Conservation (phyloP, 805 yeast species). For the Lipomyces yamadae region DNA sequence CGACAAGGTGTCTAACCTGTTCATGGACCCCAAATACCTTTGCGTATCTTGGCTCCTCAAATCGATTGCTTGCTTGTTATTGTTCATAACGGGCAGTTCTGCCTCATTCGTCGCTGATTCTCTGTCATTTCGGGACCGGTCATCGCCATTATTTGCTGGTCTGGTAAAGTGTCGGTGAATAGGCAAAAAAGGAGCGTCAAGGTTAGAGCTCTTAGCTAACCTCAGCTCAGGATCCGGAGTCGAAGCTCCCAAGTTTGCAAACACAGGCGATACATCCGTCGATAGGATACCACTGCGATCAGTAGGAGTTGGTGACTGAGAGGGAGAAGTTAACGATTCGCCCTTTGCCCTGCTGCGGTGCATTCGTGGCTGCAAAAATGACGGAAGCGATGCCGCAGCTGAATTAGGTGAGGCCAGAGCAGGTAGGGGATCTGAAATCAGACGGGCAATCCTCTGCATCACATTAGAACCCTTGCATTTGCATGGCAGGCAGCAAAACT, state of each 20-base stretch:
- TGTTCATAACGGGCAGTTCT: background rate
- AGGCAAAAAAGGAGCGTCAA: background rate
- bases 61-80: background rate
- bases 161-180: slow-evolving; percentile 2
- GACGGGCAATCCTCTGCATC: background rate
- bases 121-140: background rate
- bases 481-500: background rate
- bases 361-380: slow-evolving; percentile 4
- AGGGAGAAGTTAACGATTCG: background rate
- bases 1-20: background rate
- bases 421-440: background rate
- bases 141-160: background rate
- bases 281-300: background rate
- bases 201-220: background rate
- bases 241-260: background rate
- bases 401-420: background rate
- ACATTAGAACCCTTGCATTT: background rate
- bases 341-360: background rate
- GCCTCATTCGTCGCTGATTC: background rate
- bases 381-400: slow-evolving; percentile 1
- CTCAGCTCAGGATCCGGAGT: background rate
- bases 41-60: background rate
- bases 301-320: slow-evolving; percentile 5
- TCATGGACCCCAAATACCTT: background rate
- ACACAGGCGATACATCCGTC: background rate